These are phyloP conservation scores for Phellopilus nigrolimitatus DNA, from an alignment of 1,284 basidiomycete species.

Conservation along the genomic window DNA sequence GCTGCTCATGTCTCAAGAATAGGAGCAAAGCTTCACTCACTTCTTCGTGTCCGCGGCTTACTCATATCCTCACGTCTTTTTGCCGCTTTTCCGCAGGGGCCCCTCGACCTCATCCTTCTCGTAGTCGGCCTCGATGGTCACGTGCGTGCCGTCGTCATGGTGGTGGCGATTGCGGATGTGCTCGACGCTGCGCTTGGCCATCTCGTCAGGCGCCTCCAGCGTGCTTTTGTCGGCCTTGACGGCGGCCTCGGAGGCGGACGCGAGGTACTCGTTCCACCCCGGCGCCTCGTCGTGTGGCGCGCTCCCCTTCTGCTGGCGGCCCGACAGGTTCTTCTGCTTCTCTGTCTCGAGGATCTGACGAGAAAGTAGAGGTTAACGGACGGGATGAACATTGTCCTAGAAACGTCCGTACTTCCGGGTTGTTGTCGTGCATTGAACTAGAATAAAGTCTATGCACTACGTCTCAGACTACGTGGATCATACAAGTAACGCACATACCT, in stretches of 20 bases:
- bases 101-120: slow-evolving; percentile 24
- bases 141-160: slow-evolving; percentile 26
- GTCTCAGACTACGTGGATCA: not conserved
- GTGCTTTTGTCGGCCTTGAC: slow-evolving; percentile 53
- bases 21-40: no score
- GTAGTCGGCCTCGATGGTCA: slow-evolving; percentile 31
- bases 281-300: slow-evolving; percentile 55
- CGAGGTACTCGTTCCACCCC: slow-evolving; percentile 72
- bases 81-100: no score
- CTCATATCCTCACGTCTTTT: no score
- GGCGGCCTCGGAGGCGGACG: slow-evolving; percentile 60
- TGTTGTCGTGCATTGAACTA: slow-evolving; percentile 59
- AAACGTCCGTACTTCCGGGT: slow-evolving; percentile 47
- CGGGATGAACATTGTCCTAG: no score
- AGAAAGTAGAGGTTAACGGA: slow-evolving; percentile 1
- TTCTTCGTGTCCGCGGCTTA: no score
- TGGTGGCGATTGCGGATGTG: slow-evolving; percentile 34
- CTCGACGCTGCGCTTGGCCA: slow-evolving; percentile 37
- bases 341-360: slow-evolving; percentile 49
- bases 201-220: slow-evolving; percentile 25
- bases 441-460: slow-evolving; percentile 18
- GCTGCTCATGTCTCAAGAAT: no score
- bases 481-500: slow-evolving; percentile 9
- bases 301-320: slow-evolving; percentile 46
- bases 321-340: slow-evolving; percentile 49